phyloP scores from a whole-genome alignment of 2,329 filamentous ascomycete genomes.

The Calonectria ilicicola region DNA sequence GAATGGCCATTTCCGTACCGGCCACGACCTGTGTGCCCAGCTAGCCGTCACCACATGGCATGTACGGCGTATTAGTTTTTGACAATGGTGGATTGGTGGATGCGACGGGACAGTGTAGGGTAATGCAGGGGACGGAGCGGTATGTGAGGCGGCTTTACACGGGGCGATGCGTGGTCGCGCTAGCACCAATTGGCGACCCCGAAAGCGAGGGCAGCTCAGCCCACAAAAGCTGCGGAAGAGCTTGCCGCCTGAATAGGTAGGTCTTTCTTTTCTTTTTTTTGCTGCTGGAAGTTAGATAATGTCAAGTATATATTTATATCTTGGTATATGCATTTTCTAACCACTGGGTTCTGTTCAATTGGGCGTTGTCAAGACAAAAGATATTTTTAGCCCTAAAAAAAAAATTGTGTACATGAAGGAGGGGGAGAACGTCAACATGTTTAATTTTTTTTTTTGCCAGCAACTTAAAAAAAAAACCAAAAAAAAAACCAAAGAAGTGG shows the following conservation, averaged over 20 bases:
- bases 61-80: conserved; percentile 5
- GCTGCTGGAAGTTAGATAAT: not conserved
- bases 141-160: conserved; percentile 2
- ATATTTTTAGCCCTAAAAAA: no score
- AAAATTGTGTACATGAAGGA: no score
- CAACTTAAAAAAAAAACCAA: no score
- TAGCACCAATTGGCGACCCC: not conserved
- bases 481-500: no score
- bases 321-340: not conserved
- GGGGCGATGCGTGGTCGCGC: not conserved
- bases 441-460: not conserved
- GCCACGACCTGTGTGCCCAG: not conserved
- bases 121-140: conserved; percentile 5
- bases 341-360: no score
- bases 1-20: not conserved
- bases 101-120: conserved; percentile 7
- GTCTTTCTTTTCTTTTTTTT: not conserved
- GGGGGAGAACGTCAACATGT: not conserved
- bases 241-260: not conserved
- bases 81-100: conserved; percentile 6
- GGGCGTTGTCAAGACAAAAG: no score
- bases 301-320: not conserved
- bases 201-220: not conserved
- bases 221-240: not conserved
- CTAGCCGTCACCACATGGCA: conserved; percentile 1